Evolutionary conservation across 345 rosid species (phyloP).

Genomic region (Reutealis trisperma): DNA sequence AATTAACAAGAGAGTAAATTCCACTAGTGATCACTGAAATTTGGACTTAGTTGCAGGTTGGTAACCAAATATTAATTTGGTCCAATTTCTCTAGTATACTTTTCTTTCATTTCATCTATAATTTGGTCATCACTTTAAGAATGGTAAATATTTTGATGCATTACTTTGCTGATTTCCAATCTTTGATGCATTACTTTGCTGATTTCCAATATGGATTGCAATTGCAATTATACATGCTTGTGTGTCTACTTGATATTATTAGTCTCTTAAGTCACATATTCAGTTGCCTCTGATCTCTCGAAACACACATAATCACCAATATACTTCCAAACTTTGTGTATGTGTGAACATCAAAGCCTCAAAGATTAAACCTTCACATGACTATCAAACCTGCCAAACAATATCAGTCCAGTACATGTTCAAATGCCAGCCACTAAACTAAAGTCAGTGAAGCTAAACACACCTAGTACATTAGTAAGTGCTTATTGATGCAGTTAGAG

Average conservation of each 20-base stretch:
- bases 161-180: too few species aligned
- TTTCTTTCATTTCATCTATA: too few species aligned
- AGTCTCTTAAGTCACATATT: background rate
- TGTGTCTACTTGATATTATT: background rate
- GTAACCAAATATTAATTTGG: too few species aligned
- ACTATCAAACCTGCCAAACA: background rate
- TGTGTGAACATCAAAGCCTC: background rate
- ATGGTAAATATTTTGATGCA: too few species aligned
- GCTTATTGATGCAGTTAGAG: background rate
- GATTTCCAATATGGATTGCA: too few species aligned
- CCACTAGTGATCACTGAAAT: background rate
- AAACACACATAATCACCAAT: background rate
- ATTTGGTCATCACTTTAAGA: too few species aligned
- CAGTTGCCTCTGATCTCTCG: background rate
- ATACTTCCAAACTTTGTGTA: background rate
- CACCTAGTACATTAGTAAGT: background rate
- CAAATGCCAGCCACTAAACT: background rate
- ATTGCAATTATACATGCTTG: background rate
- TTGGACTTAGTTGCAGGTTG: background rate
- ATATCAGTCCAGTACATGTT: background rate
- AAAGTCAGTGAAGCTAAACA: background rate
- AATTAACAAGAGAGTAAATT: background rate
- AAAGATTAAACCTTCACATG: background rate
- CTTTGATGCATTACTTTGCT: too few species aligned
- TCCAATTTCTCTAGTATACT: background rate